Evolutionary conservation across 179 eudicot genomes (phyloP).

Genomic region (Gypsophila paniculata): DNA sequence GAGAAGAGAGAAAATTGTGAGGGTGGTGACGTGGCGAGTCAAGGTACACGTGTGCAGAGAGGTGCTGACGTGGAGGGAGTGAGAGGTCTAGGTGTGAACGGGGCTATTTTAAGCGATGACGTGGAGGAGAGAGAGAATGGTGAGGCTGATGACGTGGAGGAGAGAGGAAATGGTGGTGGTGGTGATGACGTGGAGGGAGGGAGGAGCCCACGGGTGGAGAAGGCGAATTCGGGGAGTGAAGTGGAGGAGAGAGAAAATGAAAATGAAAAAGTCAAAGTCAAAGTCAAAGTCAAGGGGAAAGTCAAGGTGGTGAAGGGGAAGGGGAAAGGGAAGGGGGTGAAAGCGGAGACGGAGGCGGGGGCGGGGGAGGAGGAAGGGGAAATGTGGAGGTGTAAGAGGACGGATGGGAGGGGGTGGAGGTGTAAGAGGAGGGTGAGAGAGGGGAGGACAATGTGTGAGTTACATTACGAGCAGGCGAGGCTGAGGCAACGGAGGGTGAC

Average conservation of each 20-base stretch:
- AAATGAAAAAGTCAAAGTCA: not conserved
- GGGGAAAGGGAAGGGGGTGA: not conserved
- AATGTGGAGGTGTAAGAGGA: constrained; percentile 39
- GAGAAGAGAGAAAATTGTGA: constrained; percentile 19
- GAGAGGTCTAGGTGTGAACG: not conserved
- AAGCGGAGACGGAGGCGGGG: constrained; percentile 20
- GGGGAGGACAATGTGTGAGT: constrained; percentile 42
- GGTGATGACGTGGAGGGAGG: not conserved
- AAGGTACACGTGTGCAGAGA: not conserved
- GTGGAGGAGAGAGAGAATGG: not conserved
- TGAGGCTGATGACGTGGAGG: not conserved
- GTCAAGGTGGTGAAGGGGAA: not conserved
- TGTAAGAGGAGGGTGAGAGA: constrained; percentile 39
- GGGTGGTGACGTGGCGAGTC: constrained; percentile 26
- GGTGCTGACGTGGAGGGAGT: not conserved
- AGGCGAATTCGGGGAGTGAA: not conserved
- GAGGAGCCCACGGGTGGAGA: not conserved
- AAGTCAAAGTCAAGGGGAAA: no score
- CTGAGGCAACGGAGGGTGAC: constrained; percentile 54
- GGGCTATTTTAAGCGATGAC: no score
- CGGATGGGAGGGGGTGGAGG: constrained; percentile 47
- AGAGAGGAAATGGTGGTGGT: no score
- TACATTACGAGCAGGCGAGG: constrained; percentile 72
- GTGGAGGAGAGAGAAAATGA: constrained; percentile 14
- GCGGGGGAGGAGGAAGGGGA: constrained; percentile 22